Evolutionary conservation across 2,329 filamentous ascomycete species (phyloP).

Genomic region (Xylaria sp.): DNA sequence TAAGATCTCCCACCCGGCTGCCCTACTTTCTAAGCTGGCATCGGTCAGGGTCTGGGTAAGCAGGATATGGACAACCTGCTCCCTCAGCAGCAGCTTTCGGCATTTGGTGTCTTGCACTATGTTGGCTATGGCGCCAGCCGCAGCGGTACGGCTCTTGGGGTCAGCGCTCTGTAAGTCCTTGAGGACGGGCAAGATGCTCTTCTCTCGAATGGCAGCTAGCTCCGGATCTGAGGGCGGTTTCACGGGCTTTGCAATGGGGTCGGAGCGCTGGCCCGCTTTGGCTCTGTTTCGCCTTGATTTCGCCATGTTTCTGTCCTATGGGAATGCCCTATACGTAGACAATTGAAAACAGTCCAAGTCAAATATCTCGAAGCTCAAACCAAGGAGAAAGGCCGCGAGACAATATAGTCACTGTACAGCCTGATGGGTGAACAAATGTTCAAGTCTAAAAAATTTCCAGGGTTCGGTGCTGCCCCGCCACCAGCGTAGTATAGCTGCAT

Average conservation of each 20-base stretch:
- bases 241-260: conserved; percentile 66
- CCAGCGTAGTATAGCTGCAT: conserved; percentile 1
- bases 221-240: conserved; percentile 72
- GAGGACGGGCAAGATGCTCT: conserved; percentile 71
- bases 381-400: background rate
- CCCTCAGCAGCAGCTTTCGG: conserved; percentile 71
- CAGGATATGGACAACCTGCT: conserved; percentile 72
- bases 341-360: background rate
- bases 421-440: conserved; percentile 8
- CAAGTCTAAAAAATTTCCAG: conserved; percentile 36
- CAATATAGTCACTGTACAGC: background rate
- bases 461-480: conserved; percentile 27
- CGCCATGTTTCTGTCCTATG: conserved; percentile 57
- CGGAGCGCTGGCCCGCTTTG: conserved; percentile 59
- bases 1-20: conserved; percentile 75
- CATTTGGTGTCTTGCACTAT: conserved; percentile 70
- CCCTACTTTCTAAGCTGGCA: conserved; percentile 68
- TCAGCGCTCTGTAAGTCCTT: conserved; percentile 69
- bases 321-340: background rate
- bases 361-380: background rate
- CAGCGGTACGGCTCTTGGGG: conserved; percentile 66
- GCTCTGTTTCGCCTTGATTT: conserved; percentile 67
- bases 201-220: conserved; percentile 69
- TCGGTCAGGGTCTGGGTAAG: conserved; percentile 73
- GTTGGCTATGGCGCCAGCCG: conserved; percentile 69